Evolutionary conservation across 331 rosid species (phyloP).

Genomic region (Malus hybrid): DNA sequence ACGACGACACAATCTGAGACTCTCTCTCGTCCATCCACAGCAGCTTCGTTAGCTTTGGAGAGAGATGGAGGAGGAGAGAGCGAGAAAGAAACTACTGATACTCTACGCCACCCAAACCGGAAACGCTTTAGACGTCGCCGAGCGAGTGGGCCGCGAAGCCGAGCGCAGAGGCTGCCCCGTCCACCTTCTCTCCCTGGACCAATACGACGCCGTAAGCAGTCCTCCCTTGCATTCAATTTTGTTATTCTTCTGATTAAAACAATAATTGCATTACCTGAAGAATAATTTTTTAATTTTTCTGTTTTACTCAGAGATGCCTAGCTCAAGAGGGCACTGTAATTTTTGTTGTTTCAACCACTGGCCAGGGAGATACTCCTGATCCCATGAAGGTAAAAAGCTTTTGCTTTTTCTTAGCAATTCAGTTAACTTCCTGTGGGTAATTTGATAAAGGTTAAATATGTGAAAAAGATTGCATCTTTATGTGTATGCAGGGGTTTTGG

Average conservation of each 20-base stretch:
- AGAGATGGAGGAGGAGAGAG: too few species aligned
- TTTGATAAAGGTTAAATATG: background rate
- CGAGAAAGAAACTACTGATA: too few species aligned
- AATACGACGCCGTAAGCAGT: constrained; percentile 53
- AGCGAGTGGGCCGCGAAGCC: constrained; percentile 72
- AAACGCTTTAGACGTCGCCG: constrained; percentile 81
- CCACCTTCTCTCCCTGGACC: constrained; percentile 49
- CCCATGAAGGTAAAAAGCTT: constrained; percentile 57
- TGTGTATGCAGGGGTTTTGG: constrained; percentile 70
- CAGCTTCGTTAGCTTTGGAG: too few species aligned
- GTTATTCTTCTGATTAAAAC: constrained; percentile 9
- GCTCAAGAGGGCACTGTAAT: constrained; percentile 54
- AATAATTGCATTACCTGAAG: too few species aligned
- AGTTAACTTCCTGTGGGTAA: background rate
- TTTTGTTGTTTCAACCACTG: constrained; percentile 91
- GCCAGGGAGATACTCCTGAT: constrained; percentile 94
- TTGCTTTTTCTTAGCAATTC: background rate
- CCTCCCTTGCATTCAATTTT: background rate
- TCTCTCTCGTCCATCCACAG: too few species aligned
- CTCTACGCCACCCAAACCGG: too few species aligned
- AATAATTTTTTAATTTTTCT: too few species aligned
- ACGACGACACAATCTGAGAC: too few species aligned
- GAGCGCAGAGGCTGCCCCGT: constrained; percentile 58
- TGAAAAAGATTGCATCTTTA: background rate
- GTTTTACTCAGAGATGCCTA: too few species aligned